Evolutionary conservation across 257 asterid genomes (phyloP).

Genomic region (Pogostemon cablin): DNA sequence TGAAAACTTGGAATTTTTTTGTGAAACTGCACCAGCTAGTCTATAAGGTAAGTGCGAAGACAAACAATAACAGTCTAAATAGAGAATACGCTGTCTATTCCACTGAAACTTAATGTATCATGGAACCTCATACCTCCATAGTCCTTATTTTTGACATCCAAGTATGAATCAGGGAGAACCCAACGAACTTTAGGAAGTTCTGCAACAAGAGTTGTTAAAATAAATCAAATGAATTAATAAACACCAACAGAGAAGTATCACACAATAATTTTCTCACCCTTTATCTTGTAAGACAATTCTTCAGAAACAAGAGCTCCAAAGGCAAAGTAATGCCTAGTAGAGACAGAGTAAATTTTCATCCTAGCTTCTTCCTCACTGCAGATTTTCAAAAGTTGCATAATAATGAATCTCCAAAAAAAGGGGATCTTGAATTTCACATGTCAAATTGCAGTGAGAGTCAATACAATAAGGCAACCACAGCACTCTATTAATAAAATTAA

Average conservation of each 20-base stretch:
- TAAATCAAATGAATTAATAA: conserved; percentile 3
- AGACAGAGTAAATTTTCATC: conserved; percentile 87
- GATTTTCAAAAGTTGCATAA: not conserved
- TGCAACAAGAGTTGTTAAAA: conserved; percentile 40
- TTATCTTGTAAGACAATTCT: conserved; percentile 79
- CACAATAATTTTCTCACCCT: conserved; percentile 44
- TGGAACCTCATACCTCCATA: conserved; percentile 72
- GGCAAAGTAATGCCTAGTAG: conserved; percentile 85
- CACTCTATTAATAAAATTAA: not conserved
- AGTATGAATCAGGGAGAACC: conserved; percentile 98
- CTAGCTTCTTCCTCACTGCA: conserved; percentile 92
- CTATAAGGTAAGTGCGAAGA: not conserved
- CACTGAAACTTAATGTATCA: not conserved
- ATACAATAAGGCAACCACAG: not conserved
- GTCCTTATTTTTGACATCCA: conserved; percentile 89
- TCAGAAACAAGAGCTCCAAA: conserved; percentile 97
- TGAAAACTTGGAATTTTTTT: too few relatives aligned
- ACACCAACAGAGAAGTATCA: not conserved
- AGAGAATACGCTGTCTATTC: not conserved
- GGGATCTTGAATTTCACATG: not conserved
- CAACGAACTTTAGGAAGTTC: conserved; percentile 78
- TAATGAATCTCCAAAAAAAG: not conserved
- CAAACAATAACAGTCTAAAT: not conserved
- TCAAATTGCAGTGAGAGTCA: not conserved
- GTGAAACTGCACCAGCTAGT: too few relatives aligned